These are phyloP conservation scores for Malassezia sympodialis DNA, from an alignment of 1,284 basidiomycete genomes.

Conservation along the genomic window DNA sequence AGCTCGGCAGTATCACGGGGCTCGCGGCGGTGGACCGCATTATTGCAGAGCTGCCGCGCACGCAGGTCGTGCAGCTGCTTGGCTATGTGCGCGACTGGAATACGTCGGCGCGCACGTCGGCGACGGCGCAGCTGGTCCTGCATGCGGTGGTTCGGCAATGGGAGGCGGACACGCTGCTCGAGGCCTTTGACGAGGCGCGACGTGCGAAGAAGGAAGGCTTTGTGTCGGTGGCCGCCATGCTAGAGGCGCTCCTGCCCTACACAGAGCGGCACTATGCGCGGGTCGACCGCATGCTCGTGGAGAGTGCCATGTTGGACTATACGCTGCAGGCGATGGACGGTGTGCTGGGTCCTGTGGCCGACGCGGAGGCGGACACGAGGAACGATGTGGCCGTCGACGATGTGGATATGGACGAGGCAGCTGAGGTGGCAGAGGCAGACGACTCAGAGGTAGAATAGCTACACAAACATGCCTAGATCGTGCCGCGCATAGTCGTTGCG, in stretches of 20 bases:
- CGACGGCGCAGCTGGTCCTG: slow-evolving; percentile 75
- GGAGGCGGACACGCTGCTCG: slow-evolving; percentile 61
- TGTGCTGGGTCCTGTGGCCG: slow-evolving; percentile 29
- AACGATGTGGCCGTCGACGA: not conserved
- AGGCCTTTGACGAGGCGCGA: slow-evolving; percentile 56
- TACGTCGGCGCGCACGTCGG: slow-evolving; percentile 70
- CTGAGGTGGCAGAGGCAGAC: not conserved
- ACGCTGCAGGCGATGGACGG: slow-evolving; percentile 79
- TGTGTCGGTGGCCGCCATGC: slow-evolving; percentile 54
- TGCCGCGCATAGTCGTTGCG: slow-evolving; percentile 39
- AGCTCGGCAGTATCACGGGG: slow-evolving; percentile 32
- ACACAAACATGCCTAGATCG: slow-evolving; percentile 25
- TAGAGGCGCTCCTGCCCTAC: slow-evolving; percentile 81
- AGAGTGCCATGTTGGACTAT: slow-evolving; percentile 87
- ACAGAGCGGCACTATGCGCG: slow-evolving; percentile 80
- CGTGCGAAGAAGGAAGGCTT: not conserved
- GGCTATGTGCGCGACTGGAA: slow-evolving; percentile 87
- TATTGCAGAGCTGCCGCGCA: slow-evolving; percentile 59
- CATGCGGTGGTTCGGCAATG: slow-evolving; percentile 70
- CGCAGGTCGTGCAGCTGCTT: slow-evolving; percentile 71
- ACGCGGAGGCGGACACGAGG: not conserved
- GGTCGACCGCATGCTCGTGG: slow-evolving; percentile 75
- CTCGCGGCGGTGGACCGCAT: slow-evolving; percentile 52
- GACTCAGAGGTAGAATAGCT: slow-evolving; percentile 1
- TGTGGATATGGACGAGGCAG: not conserved